phyloP scores from a whole-genome alignment of 495 filamentous ascomycete species.

The Parathielavia hyrcaniae region DNA sequence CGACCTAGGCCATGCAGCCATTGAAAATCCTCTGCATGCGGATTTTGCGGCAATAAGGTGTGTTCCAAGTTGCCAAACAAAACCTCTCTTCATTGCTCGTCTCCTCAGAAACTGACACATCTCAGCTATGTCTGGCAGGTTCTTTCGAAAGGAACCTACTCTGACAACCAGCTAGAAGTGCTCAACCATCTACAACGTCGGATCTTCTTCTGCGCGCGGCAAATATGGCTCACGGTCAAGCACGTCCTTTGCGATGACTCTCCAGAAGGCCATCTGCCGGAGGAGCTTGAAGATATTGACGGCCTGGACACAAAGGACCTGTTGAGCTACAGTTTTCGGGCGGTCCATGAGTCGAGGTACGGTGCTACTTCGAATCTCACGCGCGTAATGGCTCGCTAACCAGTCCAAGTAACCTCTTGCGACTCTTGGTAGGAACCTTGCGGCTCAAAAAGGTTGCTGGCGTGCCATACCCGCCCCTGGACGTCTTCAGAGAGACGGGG shows the following conservation, averaged over 20 bases:
- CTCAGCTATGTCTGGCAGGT: conserved; percentile 43
- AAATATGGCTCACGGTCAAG: conserved; percentile 68
- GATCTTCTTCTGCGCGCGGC: conserved; percentile 51
- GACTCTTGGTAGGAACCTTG: conserved; percentile 46
- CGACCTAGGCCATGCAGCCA: conserved; percentile 54
- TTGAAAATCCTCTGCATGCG: conserved; percentile 63
- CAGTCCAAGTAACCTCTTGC: conserved; percentile 48
- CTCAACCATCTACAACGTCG: conserved; percentile 46
- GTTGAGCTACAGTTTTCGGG: conserved; percentile 88
- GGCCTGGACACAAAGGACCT: conserved; percentile 75
- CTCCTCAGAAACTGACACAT: conserved; percentile 11
- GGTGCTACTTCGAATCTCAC: conserved; percentile 1
- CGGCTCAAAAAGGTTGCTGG: conserved; percentile 28
- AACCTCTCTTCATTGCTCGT: not conserved
- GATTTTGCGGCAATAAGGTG: conserved; percentile 61
- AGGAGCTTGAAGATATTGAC: conserved; percentile 61
- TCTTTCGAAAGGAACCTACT: conserved; percentile 29
- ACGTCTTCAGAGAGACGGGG: conserved; percentile 55
- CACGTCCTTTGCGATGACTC: conserved; percentile 81
- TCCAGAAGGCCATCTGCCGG: conserved; percentile 78
- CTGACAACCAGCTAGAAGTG: conserved; percentile 33
- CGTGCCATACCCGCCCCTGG: conserved; percentile 33
- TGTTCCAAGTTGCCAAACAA: conserved; percentile 16
- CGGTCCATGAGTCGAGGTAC: conserved; percentile 84
- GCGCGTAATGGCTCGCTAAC: conserved; percentile 19